Base-by-base conservation (phyloP, 225 moss, liverwort and hornwort species). In the Pseudoscleropodium purum region DNA sequence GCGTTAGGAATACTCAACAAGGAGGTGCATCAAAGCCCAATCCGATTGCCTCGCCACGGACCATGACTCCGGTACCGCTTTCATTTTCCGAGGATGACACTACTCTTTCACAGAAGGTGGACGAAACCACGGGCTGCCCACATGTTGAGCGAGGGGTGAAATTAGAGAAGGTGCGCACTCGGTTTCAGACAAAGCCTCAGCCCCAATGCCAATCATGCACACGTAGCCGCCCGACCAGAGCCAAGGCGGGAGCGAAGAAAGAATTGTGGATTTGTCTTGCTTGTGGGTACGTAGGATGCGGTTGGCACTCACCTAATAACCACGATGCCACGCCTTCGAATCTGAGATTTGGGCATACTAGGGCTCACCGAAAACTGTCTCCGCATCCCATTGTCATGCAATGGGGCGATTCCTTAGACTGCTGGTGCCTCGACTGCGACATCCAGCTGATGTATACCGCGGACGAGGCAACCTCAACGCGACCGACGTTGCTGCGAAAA, bases 381-480 rank as follows among this genome's bases (percentile, higher is more conserved):
- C 87, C 91, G 83, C 96, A 96, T 87, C 93, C 91, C 17, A 62
- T 95, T 75, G 92, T 95, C 68, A 96, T 95, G 95, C 87, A 92
- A 52, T 95, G 90, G 77, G 92, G 91, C 27, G 92, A 93, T 7
- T 88, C 89, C 26, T 82, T 94, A 34, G 56, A 82, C 34, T 96
- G 94, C 91, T 96, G 95, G 94, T 96, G 96, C 83, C 92, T 96
- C 60, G 75, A 86, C 23, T 96, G 96, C 80, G 89, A 95, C 36
- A 81, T 79, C 25, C 85, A 83, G 36, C 30, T 91, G 3, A 60
- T 19, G 85, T 74, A 90, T 67, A 13, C 64, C 39, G 52, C 30
- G 2, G 29, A 77, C 85, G 51, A 64, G 33, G 60, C 79, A 6
- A 47, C 87, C 37, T 79, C 83, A 83, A 85, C 61, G 10, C 12